A percentile compares a stretch with the other conserved stretches of the same genome.
Conservation (phyloP, 768 basidiomycete species). For the Lactarius deliciosus region DNA sequence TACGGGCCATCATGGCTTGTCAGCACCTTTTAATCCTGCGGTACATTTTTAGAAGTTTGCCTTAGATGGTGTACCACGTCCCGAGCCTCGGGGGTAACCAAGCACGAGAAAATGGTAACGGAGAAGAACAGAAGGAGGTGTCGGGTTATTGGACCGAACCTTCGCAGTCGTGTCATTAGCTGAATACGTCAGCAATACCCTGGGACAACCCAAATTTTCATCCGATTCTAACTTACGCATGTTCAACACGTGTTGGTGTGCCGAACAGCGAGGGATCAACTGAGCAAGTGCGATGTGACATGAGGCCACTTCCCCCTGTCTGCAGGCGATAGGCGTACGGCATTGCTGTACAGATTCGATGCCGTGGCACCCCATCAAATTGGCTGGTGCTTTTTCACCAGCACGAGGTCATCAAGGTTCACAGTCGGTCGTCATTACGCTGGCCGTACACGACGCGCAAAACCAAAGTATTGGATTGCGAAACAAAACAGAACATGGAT, state of each 20-base stretch:
- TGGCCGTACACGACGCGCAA: background rate
- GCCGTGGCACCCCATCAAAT: background rate
- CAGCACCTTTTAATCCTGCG: background rate
- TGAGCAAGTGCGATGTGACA: no score
- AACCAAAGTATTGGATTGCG: background rate
- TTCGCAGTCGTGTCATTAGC: background rate
- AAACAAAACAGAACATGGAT: background rate
- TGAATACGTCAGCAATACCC: background rate
- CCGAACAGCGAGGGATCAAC: slow-evolving; percentile 1
- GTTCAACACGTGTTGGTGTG: slow-evolving; percentile 19
- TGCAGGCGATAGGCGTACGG: background rate
- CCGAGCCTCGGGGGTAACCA: background rate
- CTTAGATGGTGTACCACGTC: background rate
- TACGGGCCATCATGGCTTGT: background rate
- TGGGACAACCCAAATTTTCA: background rate
- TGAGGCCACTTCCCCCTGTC: background rate
- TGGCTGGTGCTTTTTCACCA: background rate
- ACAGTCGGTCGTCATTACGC: background rate
- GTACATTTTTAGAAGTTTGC: background rate
- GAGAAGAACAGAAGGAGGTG: background rate
- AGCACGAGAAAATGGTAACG: background rate
- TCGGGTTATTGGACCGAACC: background rate
- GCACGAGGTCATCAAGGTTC: slow-evolving; percentile 3
- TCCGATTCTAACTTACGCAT: background rate
- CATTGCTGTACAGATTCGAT: background rate